Evolutionary conservation across 257 asterid genomes (phyloP).

Genomic region (Capsicum pubescens): DNA sequence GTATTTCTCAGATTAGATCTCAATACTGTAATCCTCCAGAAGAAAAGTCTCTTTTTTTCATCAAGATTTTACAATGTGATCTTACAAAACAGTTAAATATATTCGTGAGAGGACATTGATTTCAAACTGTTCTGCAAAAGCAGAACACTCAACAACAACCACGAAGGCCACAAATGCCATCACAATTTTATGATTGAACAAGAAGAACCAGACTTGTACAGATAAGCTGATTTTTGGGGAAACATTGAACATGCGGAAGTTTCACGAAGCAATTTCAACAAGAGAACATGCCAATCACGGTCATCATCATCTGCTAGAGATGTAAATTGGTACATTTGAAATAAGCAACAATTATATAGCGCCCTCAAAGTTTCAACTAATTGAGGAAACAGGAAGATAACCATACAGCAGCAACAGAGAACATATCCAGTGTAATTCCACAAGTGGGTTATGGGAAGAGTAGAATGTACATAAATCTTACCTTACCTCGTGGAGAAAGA

Average conservation of each 20-base stretch:
- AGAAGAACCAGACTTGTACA: not conserved
- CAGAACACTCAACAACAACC: not conserved
- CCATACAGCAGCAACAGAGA: too few relatives aligned
- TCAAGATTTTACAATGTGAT: not conserved
- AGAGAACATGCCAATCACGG: not conserved
- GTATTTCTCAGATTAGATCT: not conserved
- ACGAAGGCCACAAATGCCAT: not conserved
- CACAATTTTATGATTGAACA: not conserved
- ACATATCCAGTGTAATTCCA: too few relatives aligned
- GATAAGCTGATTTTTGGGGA: not conserved
- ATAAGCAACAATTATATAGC: not conserved
- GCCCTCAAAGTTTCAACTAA: not conserved
- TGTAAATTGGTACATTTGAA: not conserved
- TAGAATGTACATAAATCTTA: too few relatives aligned
- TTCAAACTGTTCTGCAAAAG: not conserved
- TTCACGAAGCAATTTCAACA: not conserved
- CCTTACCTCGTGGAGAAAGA: too few relatives aligned
- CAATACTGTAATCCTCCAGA: not conserved
- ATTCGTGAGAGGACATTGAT: not conserved
- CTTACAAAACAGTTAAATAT: not conserved
- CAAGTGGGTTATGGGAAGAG: too few relatives aligned
- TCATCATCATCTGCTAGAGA: not conserved
- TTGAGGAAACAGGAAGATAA: not conserved
- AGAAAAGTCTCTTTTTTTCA: not conserved
- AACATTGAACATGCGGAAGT: not conserved